These are phyloP conservation scores for Nakaseomyces kungkrabaensis DNA, from an alignment of 1,139 yeast species.

Conservation along the genomic window DNA sequence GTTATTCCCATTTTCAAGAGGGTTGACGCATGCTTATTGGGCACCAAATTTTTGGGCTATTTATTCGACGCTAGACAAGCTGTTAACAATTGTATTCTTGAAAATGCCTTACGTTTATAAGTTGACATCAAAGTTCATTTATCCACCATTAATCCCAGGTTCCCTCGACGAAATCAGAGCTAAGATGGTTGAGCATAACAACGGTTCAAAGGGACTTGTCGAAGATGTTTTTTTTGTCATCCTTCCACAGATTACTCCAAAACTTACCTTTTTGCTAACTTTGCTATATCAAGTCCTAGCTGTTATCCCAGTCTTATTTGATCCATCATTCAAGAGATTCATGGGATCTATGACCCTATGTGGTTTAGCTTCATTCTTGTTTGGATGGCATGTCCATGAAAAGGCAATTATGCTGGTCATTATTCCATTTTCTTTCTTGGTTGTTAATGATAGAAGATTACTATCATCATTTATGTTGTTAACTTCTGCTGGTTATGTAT, in stretches of 20 bases:
- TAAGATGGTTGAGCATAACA: constrained; percentile 35
- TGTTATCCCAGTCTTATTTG: constrained; percentile 60
- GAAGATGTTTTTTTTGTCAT: constrained; percentile 81
- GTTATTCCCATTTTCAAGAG: constrained; percentile 88
- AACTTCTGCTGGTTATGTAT: constrained; percentile 74
- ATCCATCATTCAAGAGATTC: constrained; percentile 70
- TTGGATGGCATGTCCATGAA: constrained; percentile 99
- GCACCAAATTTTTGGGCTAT: constrained; percentile 97
- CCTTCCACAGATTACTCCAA: constrained; percentile 73
- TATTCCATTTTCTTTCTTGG: constrained; percentile 79
- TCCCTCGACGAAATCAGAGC: constrained; percentile 24
- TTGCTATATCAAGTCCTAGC: constrained; percentile 70
- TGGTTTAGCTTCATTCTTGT: constrained; percentile 82
- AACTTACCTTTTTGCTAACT: constrained; percentile 65
- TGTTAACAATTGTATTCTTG: constrained; percentile 45
- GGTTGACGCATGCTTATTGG: constrained; percentile 97
- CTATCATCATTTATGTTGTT: constrained; percentile 58
- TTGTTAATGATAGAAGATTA: constrained; percentile 60
- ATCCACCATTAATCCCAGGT: constrained; percentile 23
- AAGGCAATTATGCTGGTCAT: constrained; percentile 84
- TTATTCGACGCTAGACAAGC: constrained; percentile 75
- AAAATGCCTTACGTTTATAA: constrained; percentile 38
- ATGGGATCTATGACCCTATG: constrained; percentile 79
- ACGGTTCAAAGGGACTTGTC: constrained; percentile 69
- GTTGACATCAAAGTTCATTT: constrained; percentile 24